These are phyloP conservation scores for Mortierella sp. DNA, from an alignment of 371 early-diverging fungal genomes.

Conservation along the genomic window DNA sequence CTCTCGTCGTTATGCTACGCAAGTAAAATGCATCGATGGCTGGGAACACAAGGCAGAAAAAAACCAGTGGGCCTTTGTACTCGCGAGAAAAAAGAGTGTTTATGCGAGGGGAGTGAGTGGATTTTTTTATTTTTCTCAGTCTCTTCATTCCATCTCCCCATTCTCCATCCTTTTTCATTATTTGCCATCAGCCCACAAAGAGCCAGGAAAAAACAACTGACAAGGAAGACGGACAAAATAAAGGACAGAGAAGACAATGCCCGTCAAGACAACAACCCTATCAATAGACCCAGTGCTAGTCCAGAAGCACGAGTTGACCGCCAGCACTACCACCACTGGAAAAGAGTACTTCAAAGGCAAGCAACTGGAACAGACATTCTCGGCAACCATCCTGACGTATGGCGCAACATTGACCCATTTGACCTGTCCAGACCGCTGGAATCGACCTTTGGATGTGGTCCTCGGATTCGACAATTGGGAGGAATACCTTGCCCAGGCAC, in stretches of 20 bases:
- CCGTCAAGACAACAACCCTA: slow-evolving; percentile 36
- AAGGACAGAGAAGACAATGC: slow-evolving; percentile 15
- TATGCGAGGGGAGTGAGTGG: not conserved
- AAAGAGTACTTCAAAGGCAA: too few relatives aligned
- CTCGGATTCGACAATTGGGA: slow-evolving; percentile 53
- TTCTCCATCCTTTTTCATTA: not conserved
- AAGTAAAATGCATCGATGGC: not conserved
- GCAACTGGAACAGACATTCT: not conserved
- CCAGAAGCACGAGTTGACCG: slow-evolving; percentile 31
- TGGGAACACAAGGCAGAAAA: not conserved
- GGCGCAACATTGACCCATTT: slow-evolving; percentile 51
- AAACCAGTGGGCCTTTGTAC: too few relatives aligned
- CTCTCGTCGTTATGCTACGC: too few relatives aligned
- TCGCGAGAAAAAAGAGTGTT: not conserved
- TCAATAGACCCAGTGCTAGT: slow-evolving; percentile 26
- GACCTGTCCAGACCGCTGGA: slow-evolving; percentile 29
- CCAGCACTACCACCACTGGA: not conserved
- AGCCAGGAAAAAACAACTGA: not conserved
- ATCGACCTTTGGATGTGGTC: slow-evolving; percentile 36
- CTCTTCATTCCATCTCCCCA: not conserved
- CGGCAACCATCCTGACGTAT: slow-evolving; percentile 44
- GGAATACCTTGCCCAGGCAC: slow-evolving; percentile 39
- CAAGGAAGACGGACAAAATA: too few relatives aligned
- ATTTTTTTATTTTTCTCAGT: not conserved
- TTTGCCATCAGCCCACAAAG: not conserved